Conservation (phyloP, 1,284 basidiomycete species). For the Marasmius tenuissimus region DNA sequence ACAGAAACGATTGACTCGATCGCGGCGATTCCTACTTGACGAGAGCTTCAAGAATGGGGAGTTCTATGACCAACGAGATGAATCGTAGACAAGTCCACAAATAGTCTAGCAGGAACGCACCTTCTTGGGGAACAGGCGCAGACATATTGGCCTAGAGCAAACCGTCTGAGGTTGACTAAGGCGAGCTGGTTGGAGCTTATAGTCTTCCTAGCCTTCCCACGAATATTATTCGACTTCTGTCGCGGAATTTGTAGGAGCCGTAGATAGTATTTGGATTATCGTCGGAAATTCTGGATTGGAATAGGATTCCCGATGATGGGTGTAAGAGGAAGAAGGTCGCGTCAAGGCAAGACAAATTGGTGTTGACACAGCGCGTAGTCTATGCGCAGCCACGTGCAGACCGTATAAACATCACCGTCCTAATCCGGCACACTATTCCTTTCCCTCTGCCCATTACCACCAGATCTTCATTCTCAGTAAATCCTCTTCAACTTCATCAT, state of each 20-base stretch:
- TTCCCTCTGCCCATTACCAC: background rate
- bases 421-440: background rate
- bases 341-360: background rate
- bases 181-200: background rate
- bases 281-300: no score
- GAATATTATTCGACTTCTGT: no score
- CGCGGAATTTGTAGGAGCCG: no score
- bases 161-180: background rate
- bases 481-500: conserved; percentile 26
- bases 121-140: conserved; percentile 73
- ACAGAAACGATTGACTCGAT: conserved; percentile 9
- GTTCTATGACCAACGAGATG: conserved; percentile 49
- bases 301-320: no score
- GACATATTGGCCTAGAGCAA: conserved; percentile 40
- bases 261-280: no score
- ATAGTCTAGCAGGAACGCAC: conserved; percentile 35
- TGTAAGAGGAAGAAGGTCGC: no score
- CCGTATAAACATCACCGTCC: conserved; percentile 1
- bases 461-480: background rate
- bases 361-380: background rate
- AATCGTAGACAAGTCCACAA: background rate
- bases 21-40: conserved; percentile 68
- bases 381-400: conserved; percentile 4
- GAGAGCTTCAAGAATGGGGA: conserved; percentile 92
- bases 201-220: no score